Percentiles rank a stretch among this genome's conserved stretches.
Evolutionary conservation across 257 asterid genomes (phyloP).

Genomic region (Coffea eugenioides): DNA sequence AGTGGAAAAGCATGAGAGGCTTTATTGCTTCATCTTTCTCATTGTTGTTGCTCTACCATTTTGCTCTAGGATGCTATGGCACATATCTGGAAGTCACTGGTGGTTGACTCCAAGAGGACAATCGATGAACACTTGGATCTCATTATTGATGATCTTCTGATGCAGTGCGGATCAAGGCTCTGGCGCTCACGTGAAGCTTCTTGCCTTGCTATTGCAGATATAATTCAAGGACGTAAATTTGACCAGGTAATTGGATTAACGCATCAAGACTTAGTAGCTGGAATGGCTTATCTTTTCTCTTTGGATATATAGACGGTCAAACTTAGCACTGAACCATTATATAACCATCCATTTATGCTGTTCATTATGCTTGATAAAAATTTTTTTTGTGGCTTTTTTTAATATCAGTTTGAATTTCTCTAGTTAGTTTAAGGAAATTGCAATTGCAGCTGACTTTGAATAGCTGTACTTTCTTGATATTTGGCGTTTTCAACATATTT

Average conservation of each 20-base stretch:
- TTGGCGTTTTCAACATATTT: neutral
- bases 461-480: neutral
- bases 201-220: constrained; percentile 94
- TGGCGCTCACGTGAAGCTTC: constrained; percentile 99
- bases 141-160: constrained; percentile 80
- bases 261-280: neutral
- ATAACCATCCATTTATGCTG: too few species aligned
- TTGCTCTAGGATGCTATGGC: constrained; percentile 90
- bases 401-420: too few species aligned
- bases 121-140: constrained; percentile 86
- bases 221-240: constrained; percentile 93
- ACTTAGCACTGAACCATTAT: too few species aligned
- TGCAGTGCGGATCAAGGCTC: constrained; percentile 93
- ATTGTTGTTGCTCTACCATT: constrained; percentile 21
- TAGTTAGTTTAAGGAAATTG: neutral
- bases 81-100: constrained; percentile 91
- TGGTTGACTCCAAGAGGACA: constrained; percentile 79
- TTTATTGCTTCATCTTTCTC: constrained; percentile 8
- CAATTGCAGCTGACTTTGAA: neutral
- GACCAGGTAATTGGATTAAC: constrained; percentile 56
- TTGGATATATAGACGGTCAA: too few species aligned
- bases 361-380: too few species aligned
- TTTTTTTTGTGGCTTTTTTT: too few species aligned
- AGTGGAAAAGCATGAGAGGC: neutral
- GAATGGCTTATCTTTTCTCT: neutral